phyloP scores from a whole-genome alignment of 345 rosid species.

The Euclidium syriacum region DNA sequence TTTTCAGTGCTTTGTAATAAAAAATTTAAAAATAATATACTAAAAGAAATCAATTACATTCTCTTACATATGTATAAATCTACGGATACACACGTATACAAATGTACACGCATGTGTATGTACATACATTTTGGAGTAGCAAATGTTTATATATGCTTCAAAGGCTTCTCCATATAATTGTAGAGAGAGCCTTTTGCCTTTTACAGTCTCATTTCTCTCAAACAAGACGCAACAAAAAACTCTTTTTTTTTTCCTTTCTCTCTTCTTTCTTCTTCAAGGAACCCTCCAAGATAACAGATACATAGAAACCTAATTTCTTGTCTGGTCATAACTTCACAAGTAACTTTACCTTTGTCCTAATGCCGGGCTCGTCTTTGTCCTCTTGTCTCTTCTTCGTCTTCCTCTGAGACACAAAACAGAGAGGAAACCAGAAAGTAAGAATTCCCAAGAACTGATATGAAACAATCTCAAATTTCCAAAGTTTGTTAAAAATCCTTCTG shows the following conservation, averaged over 20 bases:
- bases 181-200: slow-evolving; percentile 34
- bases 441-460: slow-evolving; percentile 10
- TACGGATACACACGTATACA: slow-evolving; percentile 34
- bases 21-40: neutral
- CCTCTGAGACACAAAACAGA: slow-evolving; percentile 7
- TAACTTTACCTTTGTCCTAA: slow-evolving; percentile 18
- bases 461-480: slow-evolving; percentile 1
- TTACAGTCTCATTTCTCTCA: slow-evolving; percentile 32
- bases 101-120: slow-evolving; percentile 25
- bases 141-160: slow-evolving; percentile 23
- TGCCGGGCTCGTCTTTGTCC: slow-evolving; percentile 26
- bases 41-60: slow-evolving; percentile 19
- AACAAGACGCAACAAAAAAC: slow-evolving; percentile 33
- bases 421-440: neutral
- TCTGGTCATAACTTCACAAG: slow-evolving; percentile 34
- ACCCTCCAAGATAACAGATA: slow-evolving; percentile 22
- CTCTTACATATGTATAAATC: slow-evolving; percentile 33
- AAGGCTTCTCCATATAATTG: slow-evolving; percentile 43
- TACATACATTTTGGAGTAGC: slow-evolving; percentile 21
- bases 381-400: slow-evolving; percentile 21
- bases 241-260: slow-evolving; percentile 23
- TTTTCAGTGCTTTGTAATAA: slow-evolving; percentile 19
- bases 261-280: slow-evolving; percentile 32
- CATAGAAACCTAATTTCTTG: slow-evolving; percentile 28
- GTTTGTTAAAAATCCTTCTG: neutral